Percentiles rank a stretch among this genome's conserved stretches.
phyloP scores from a whole-genome alignment of 139 green algal genomes.

The Parachlorella kessleri region DNA sequence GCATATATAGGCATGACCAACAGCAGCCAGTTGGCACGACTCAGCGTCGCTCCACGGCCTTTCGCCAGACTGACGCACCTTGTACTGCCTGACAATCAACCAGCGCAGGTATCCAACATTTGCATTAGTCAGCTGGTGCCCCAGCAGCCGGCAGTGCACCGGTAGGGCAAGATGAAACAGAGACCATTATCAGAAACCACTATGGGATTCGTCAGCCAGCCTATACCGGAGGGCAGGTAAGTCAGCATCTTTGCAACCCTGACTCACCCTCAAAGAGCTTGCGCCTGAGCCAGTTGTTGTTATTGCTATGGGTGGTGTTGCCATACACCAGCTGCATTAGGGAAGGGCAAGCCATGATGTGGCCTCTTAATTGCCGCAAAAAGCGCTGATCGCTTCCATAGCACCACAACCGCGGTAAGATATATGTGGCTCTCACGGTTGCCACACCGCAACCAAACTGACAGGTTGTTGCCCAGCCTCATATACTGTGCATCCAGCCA shows the following conservation, averaged over 20 bases:
- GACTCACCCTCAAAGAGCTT: constrained; percentile 47
- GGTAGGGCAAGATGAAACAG: too few species aligned
- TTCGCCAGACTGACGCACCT: background rate
- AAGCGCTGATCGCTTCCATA: background rate
- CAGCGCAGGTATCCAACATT: too few species aligned
- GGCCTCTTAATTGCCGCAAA: background rate
- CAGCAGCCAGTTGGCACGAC: background rate
- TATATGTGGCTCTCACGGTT: background rate
- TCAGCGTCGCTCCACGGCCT: background rate
- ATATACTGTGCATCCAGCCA: background rate
- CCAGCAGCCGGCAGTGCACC: background rate
- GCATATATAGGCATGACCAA: background rate
- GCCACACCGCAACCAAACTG: too few species aligned
- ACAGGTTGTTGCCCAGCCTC: background rate
- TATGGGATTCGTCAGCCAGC: too few species aligned
- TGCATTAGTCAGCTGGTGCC: background rate
- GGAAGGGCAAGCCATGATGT: background rate
- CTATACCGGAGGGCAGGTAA: too few species aligned
- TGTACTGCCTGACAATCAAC: too few species aligned
- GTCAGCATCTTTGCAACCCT: too few species aligned
- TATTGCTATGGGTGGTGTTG: constrained; percentile 46
- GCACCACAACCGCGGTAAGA: background rate
- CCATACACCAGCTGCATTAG: constrained; percentile 37
- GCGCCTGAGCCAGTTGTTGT: constrained; percentile 53
- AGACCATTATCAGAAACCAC: too few species aligned